Percentiles rank a stretch among this genome's conserved stretches.
Conservation (phyloP, 2,329 filamentous ascomycete species). For the Fusarium nurragi region DNA sequence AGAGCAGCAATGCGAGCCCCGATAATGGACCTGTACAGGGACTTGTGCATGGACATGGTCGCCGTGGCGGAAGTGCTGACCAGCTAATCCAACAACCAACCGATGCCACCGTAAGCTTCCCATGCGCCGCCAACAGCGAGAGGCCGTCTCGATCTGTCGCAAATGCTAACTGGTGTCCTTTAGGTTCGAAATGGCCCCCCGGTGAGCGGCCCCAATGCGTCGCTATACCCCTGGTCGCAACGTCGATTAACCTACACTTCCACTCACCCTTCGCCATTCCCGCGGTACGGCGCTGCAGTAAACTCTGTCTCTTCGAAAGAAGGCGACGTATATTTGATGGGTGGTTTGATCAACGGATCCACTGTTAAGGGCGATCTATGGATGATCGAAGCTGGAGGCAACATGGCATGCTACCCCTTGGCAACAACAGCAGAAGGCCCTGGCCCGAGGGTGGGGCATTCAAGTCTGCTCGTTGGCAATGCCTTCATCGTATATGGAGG, state of each 20-base stretch:
- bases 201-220: constrained; percentile 71
- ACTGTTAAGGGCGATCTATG: constrained; percentile 97
- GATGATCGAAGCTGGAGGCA: constrained; percentile 93
- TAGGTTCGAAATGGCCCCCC: constrained; percentile 66
- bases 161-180: constrained; percentile 19
- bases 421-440: constrained; percentile 93
- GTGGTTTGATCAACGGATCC: constrained; percentile 91
- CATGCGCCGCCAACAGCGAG: neutral
- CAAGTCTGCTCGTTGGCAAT: constrained; percentile 94
- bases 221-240: constrained; percentile 96
- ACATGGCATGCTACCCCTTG: constrained; percentile 89
- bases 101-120: constrained; percentile 55
- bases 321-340: constrained; percentile 97
- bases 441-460: constrained; percentile 91
- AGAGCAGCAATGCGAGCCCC: constrained; percentile 66
- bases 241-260: constrained; percentile 86
- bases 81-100: constrained; percentile 54
- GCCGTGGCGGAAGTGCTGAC: constrained; percentile 62
- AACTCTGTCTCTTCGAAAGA: constrained; percentile 94
- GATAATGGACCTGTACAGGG: constrained; percentile 63
- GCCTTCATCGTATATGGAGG: constrained; percentile 99
- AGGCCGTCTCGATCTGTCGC: neutral
- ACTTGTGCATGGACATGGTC: constrained; percentile 53
- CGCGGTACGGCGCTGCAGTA: constrained; percentile 95
- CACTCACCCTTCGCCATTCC: constrained; percentile 85